Percentiles rank a stretch among this genome's conserved stretches.
Evolutionary conservation across 805 yeast genomes (phyloP).

Genomic region (Yamadazyma akitaensis): DNA sequence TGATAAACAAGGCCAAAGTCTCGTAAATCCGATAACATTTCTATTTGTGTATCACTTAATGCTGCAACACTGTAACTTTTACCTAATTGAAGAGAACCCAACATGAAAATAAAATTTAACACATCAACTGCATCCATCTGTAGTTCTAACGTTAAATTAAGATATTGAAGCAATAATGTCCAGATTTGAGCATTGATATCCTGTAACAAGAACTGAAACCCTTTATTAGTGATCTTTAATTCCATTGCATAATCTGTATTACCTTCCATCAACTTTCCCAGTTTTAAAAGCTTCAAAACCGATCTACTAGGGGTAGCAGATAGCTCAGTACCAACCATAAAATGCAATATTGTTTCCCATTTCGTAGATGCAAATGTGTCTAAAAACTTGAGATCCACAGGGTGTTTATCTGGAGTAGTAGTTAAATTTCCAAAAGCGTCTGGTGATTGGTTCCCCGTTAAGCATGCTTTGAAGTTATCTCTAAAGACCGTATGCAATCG

Average conservation of each 20-base stretch:
- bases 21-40: constrained; percentile 82
- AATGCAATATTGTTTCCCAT: constrained; percentile 95
- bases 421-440: constrained; percentile 77
- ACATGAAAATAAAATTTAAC: constrained; percentile 84
- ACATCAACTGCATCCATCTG: constrained; percentile 97
- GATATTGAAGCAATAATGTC: constrained; percentile 84
- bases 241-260: constrained; percentile 25
- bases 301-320: constrained; percentile 72
- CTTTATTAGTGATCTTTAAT: constrained; percentile 78
- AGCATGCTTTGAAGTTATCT: constrained; percentile 70
- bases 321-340: constrained; percentile 92
- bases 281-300: constrained; percentile 70
- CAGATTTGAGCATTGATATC: constrained; percentile 93
- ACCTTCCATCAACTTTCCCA: constrained; percentile 86
- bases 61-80: constrained; percentile 72
- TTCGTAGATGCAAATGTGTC: constrained; percentile 78
- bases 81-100: constrained; percentile 91
- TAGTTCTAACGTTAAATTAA: constrained; percentile 76
- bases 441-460: constrained; percentile 70
- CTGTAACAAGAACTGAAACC: constrained; percentile 91
- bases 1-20: constrained; percentile 88
- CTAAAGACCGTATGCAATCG: constrained; percentile 72
- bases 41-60: constrained; percentile 73
- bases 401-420: constrained; percentile 45
- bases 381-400: constrained; percentile 61